Percentiles rank a stretch among this genome's conserved stretches.
Evolutionary conservation across 768 basidiomycete species (phyloP).

Genomic region (Kwoniella mangroviensis): DNA sequence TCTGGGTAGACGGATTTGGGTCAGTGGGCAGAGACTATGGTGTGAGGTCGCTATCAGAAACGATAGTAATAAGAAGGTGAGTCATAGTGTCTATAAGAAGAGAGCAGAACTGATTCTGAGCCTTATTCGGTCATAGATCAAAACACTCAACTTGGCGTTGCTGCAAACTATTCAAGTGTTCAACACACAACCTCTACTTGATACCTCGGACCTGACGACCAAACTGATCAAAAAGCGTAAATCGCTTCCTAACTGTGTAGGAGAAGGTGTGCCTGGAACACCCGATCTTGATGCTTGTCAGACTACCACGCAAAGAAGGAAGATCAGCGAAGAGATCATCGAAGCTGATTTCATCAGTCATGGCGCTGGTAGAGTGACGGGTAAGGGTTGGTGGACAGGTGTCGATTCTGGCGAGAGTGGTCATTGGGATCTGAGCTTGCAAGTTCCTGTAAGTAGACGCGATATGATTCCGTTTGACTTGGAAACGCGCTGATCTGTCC

Average conservation of each 20-base stretch:
- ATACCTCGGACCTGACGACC: slow-evolving; percentile 39
- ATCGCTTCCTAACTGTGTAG: slow-evolving; percentile 21
- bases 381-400: slow-evolving; percentile 87
- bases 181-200: slow-evolving; percentile 63
- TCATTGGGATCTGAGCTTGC: slow-evolving; percentile 71
- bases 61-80: slow-evolving; percentile 66
- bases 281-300: slow-evolving; percentile 68
- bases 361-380: slow-evolving; percentile 65
- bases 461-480: background rate
- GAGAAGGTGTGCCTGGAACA: slow-evolving; percentile 30
- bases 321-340: slow-evolving; percentile 69
- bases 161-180: slow-evolving; percentile 71
- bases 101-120: background rate
- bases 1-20: slow-evolving; percentile 75
- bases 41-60: slow-evolving; percentile 71
- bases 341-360: slow-evolving; percentile 65
- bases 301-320: slow-evolving; percentile 67
- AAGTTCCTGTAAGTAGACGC: slow-evolving; percentile 69
- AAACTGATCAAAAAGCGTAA: slow-evolving; percentile 17
- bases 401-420: slow-evolving; percentile 67
- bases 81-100: slow-evolving; percentile 2
- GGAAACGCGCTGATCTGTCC: background rate
- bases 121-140: slow-evolving; percentile 60
- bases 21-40: slow-evolving; percentile 78
- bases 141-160: slow-evolving; percentile 68